Evolutionary conservation across 2,329 filamentous ascomycete species (phyloP).

Genomic region (Fusarium dimerum): DNA sequence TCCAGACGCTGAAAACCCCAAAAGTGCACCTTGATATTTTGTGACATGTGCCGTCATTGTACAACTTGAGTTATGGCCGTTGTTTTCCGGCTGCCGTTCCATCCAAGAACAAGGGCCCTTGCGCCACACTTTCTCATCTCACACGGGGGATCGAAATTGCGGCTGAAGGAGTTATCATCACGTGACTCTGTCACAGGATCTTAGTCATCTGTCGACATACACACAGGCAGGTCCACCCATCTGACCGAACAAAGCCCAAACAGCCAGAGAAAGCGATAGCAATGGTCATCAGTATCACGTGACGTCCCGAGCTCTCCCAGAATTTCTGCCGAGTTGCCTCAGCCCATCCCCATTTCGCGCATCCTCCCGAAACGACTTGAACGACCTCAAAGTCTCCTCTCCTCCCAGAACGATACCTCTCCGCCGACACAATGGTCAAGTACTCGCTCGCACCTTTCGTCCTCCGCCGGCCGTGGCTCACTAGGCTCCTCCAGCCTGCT

Average conservation of each 20-base stretch:
- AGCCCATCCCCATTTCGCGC: slow-evolving; percentile 39
- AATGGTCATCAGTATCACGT: slow-evolving; percentile 38
- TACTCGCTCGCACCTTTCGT: slow-evolving; percentile 74
- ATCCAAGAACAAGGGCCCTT: slow-evolving; percentile 8
- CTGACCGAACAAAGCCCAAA: slow-evolving; percentile 16
- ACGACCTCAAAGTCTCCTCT: slow-evolving; percentile 28
- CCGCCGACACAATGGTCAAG: slow-evolving; percentile 56
- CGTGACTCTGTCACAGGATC: slow-evolving; percentile 1
- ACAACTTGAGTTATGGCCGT: slow-evolving; percentile 13
- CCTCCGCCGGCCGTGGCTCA: slow-evolving; percentile 82
- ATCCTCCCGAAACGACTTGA: slow-evolving; percentile 29
- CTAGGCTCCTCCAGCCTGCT: slow-evolving; percentile 73
- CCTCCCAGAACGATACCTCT: slow-evolving; percentile 13
- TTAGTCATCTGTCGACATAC: slow-evolving; percentile 4
- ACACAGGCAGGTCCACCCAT: slow-evolving; percentile 2
- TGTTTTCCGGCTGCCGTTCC: slow-evolving; percentile 24
- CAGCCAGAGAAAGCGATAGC: slow-evolving; percentile 23
- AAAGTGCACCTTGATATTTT: no score
- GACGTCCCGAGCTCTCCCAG: slow-evolving; percentile 34
- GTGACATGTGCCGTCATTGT: not conserved
- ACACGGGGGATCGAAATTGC: not conserved
- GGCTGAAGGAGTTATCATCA: slow-evolving; percentile 3
- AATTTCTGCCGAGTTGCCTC: slow-evolving; percentile 31
- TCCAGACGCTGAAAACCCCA: not conserved
- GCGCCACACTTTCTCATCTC: not conserved